These are phyloP conservation scores for Claviceps maximensis DNA, from an alignment of 2,329 filamentous ascomycete genomes.

Conservation along the genomic window DNA sequence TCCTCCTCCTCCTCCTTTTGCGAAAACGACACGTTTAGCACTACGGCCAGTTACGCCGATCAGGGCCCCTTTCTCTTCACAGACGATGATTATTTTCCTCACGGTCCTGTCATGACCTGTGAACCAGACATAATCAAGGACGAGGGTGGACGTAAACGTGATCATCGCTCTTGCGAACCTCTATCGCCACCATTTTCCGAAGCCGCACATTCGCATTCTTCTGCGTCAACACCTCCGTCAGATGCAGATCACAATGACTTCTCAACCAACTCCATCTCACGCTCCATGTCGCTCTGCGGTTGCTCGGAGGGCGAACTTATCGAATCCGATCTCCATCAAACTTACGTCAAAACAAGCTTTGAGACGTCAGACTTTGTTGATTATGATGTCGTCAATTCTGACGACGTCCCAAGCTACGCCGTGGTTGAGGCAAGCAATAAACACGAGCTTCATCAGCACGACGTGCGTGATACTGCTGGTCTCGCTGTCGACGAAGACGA, in stretches of 20 bases:
- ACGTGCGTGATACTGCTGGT: constrained; percentile 19
- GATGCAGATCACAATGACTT: constrained; percentile 20
- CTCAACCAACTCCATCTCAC: constrained; percentile 28
- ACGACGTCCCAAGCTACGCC: constrained; percentile 27
- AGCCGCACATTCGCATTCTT: constrained; percentile 32
- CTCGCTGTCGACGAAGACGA: constrained; percentile 22
- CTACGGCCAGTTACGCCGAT: constrained; percentile 26
- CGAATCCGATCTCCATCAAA: constrained; percentile 17
- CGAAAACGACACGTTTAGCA: constrained; percentile 25
- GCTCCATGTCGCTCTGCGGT: constrained; percentile 39
- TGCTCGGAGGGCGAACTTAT: constrained; percentile 30
- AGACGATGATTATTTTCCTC: constrained; percentile 24
- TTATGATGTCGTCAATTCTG: constrained; percentile 30
- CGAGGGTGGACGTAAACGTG: constrained; percentile 9
- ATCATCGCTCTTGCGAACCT: constrained; percentile 12
- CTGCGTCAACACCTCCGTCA: constrained; percentile 21
- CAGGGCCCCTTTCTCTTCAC: constrained; percentile 24
- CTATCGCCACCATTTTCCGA: constrained; percentile 35
- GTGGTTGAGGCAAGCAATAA: constrained; percentile 20
- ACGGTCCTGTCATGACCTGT: constrained; percentile 28
- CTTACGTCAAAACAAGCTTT: constrained; percentile 24
- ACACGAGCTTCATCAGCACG: constrained; percentile 16
- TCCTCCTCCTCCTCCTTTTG: constrained; percentile 26
- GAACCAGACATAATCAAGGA: constrained; percentile 25
- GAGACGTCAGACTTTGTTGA: constrained; percentile 33